Evolutionary conservation across 2,329 filamentous ascomycete species (phyloP).

Genomic region (Basipetospora sp.): DNA sequence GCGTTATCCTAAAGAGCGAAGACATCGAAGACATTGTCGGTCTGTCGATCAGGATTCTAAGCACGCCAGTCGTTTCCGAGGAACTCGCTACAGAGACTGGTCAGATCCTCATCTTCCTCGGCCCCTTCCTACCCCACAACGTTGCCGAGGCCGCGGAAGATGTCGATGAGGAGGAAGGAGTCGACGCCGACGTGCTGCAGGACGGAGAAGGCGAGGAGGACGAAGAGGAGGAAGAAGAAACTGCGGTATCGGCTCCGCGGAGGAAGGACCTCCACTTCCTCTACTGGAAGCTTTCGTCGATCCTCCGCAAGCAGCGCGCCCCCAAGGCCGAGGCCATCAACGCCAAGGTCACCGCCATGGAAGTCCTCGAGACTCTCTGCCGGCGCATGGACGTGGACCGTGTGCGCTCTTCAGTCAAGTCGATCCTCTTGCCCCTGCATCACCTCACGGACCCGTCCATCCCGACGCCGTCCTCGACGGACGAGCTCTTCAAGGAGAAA

Average conservation of each 20-base stretch:
- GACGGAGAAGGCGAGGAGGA: conserved; percentile 21
- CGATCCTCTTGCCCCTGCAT: conserved; percentile 48
- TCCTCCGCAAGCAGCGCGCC: conserved; percentile 61
- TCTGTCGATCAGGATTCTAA: conserved; percentile 38
- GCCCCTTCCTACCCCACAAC: conserved; percentile 32
- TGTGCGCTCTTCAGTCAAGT: conserved; percentile 48
- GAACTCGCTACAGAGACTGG: conserved; percentile 68
- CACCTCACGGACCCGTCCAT: conserved; percentile 73
- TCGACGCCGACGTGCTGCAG: conserved; percentile 25
- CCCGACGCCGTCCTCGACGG: conserved; percentile 53
- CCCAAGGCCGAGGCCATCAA: conserved; percentile 49
- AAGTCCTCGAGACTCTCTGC: conserved; percentile 56
- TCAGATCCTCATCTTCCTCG: conserved; percentile 72
- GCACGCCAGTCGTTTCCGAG: conserved; percentile 46
- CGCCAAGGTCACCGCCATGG: conserved; percentile 62
- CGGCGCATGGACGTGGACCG: conserved; percentile 42
- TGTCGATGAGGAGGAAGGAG: conserved; percentile 36
- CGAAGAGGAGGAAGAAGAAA: conserved; percentile 19
- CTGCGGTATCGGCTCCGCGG: background rate
- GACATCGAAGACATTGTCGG: conserved; percentile 48
- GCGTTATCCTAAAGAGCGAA: conserved; percentile 49
- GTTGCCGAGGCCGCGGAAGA: conserved; percentile 12
- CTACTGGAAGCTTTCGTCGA: conserved; percentile 61
- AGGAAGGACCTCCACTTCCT: conserved; percentile 48
- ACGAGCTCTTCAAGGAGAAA: conserved; percentile 51